Evolutionary conservation across 2,329 filamentous ascomycete species (phyloP).

Genomic region (Alternaria sp.): DNA sequence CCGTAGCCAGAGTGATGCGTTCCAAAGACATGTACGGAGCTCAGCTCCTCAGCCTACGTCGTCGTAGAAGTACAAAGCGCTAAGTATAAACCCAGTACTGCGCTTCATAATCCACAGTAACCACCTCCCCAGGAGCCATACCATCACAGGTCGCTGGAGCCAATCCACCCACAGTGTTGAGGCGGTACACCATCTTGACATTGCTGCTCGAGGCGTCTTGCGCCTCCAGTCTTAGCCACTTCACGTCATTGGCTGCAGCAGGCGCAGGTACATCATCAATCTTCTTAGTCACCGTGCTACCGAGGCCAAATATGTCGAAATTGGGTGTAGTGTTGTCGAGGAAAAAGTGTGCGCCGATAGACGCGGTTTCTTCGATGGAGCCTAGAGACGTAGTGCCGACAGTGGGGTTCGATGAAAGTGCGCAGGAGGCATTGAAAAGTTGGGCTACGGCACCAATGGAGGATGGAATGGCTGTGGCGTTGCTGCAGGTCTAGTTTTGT

Average conservation of each 20-base stretch:
- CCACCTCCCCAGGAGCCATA: conserved; percentile 52
- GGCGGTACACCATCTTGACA: conserved; percentile 79
- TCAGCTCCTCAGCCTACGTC: background rate
- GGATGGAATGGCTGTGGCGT: conserved; percentile 43
- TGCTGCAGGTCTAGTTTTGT: conserved; percentile 60
- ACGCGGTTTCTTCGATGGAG: conserved; percentile 32
- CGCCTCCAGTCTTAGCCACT: conserved; percentile 78
- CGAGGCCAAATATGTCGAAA: conserved; percentile 76
- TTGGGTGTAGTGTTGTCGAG: conserved; percentile 73
- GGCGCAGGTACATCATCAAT: conserved; percentile 71
- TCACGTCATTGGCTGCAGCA: conserved; percentile 64
- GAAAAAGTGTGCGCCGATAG: conserved; percentile 81
- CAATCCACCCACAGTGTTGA: conserved; percentile 82
- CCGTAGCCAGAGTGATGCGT: background rate
- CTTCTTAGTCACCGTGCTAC: conserved; percentile 74
- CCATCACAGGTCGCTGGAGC: conserved; percentile 74
- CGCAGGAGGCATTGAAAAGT: conserved; percentile 40
- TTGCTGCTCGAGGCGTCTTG: conserved; percentile 43
- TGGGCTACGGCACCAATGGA: conserved; percentile 56
- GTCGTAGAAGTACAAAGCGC: background rate
- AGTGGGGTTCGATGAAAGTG: conserved; percentile 28
- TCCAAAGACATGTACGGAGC: background rate
- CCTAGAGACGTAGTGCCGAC: conserved; percentile 38
- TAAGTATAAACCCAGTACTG: conserved; percentile 72
- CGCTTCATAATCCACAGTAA: conserved; percentile 83